Evolutionary conservation across 345 rosid genomes (phyloP).

Genomic region (Geranium rotundifolium): DNA sequence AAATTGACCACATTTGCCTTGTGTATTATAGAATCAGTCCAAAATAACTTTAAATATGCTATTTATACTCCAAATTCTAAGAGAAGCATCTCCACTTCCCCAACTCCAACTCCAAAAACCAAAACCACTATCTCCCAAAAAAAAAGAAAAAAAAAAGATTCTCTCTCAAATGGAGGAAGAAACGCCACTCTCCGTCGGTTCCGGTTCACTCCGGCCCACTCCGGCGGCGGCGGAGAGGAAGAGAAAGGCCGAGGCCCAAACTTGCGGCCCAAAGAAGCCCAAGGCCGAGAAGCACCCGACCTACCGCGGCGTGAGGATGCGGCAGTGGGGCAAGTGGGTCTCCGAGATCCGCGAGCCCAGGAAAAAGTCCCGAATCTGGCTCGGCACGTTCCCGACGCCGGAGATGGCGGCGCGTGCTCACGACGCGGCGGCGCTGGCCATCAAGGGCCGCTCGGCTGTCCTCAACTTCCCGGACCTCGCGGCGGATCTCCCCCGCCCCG

Average conservation of each 20-base stretch:
- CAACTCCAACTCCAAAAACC: no score
- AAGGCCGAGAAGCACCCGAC: constrained; percentile 14
- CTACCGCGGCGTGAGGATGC: constrained; percentile 18
- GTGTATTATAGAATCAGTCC: no score
- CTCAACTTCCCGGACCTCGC: constrained; percentile 19
- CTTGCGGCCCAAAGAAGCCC: no score
- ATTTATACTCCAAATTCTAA: no score
- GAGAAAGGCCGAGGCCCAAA: constrained; percentile 6
- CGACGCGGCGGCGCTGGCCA: constrained; percentile 21
- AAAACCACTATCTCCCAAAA: no score
- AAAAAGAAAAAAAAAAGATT: no score
- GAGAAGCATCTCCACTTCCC: no score
- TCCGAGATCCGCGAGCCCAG: constrained; percentile 19
- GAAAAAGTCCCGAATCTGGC: constrained; percentile 21
- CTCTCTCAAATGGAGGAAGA: no score
- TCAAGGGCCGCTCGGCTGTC: constrained; percentile 17
- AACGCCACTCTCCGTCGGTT: no score
- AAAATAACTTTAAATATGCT: no score
- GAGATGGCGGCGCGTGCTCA: constrained; percentile 23
- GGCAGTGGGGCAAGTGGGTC: constrained; percentile 21
- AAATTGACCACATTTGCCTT: no score
- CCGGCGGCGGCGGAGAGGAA: neutral
- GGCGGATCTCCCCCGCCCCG: constrained; percentile 11
- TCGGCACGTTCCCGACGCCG: constrained; percentile 19
- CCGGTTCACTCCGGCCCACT: no score